Conservation (phyloP, 2,329 filamentous ascomycete genomes). For the Chaetomiaceae sp. region DNA sequence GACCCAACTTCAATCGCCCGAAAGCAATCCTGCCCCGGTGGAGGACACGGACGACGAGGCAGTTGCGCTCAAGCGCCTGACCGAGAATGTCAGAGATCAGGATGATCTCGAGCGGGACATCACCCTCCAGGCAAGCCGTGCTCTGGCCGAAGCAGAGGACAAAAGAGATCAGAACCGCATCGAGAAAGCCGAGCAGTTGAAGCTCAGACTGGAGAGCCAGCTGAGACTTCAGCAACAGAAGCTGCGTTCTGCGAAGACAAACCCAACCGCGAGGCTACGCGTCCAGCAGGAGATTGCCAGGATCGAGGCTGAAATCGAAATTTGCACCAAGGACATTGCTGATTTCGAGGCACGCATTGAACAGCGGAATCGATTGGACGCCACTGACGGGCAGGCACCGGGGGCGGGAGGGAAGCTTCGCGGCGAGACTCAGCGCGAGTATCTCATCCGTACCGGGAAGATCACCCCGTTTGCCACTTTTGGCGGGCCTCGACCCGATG, state of each 20-base stretch:
- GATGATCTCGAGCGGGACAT: constrained; percentile 89
- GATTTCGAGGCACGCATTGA: constrained; percentile 79
- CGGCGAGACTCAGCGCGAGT: constrained; percentile 80
- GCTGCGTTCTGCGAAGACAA: constrained; percentile 38
- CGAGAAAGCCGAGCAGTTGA: constrained; percentile 48
- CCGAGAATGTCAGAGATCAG: constrained; percentile 71
- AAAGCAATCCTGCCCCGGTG: background rate
- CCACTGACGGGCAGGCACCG: constrained; percentile 31
- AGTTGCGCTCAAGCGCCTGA: constrained; percentile 54
- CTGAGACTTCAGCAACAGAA: constrained; percentile 50
- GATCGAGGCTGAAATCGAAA: constrained; percentile 57
- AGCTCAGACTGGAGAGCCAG: constrained; percentile 57
- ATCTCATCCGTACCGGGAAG: constrained; percentile 89
- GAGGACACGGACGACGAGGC: constrained; percentile 45
- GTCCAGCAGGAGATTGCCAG: constrained; percentile 60
- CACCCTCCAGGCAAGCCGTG: constrained; percentile 53
- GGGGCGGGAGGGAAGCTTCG: constrained; percentile 44
- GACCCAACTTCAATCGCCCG: background rate
- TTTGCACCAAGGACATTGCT: constrained; percentile 64
- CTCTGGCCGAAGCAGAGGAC: constrained; percentile 56
- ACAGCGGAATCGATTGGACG: constrained; percentile 56
- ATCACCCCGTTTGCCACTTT: constrained; percentile 92
- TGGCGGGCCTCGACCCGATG: constrained; percentile 54
- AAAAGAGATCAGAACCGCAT: constrained; percentile 58
- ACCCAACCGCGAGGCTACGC: constrained; percentile 47